Percentiles rank a stretch among this genome's conserved stretches.
These are phyloP conservation scores for Yarrowia sp. DNA, from an alignment of 805 yeast species.

Conservation along the genomic window DNA sequence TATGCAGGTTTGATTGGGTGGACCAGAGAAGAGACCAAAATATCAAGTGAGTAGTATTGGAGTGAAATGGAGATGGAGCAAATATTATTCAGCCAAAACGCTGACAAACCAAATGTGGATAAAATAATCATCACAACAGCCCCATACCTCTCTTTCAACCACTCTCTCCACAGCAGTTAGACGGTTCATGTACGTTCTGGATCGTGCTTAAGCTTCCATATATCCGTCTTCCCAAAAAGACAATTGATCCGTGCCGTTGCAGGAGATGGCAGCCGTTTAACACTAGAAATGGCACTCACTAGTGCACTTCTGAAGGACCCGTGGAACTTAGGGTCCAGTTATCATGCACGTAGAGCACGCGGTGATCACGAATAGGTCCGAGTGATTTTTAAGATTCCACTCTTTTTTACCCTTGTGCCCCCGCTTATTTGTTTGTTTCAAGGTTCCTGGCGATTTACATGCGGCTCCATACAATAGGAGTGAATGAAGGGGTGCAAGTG, in stretches of 20 bases:
- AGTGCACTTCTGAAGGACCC: neutral
- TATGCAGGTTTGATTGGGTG: conserved; percentile 27
- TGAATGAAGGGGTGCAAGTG: no score
- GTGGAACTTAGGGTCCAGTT: neutral
- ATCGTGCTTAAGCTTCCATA: conserved; percentile 12
- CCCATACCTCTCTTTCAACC: no score
- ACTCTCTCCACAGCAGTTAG: no score
- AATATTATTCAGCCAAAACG: neutral
- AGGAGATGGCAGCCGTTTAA: neutral
- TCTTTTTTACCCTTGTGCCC: neutral
- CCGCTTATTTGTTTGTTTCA: conserved; percentile 2
- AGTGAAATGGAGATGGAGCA: no score
- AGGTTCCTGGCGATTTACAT: neutral
- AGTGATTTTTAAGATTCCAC: conserved; percentile 8
- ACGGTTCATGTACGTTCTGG: neutral
- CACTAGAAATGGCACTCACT: neutral
- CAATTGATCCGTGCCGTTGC: conserved; percentile 13
- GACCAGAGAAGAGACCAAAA: neutral
- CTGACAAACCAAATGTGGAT: no score
- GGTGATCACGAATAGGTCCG: neutral
- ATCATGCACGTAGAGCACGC: neutral
- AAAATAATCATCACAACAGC: no score
- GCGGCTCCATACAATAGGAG: neutral
- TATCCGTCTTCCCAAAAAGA: conserved; percentile 9
- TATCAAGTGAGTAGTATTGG: neutral